phyloP scores from a whole-genome alignment of 1,284 basidiomycete genomes.

The Rhizoctonia solani region DNA sequence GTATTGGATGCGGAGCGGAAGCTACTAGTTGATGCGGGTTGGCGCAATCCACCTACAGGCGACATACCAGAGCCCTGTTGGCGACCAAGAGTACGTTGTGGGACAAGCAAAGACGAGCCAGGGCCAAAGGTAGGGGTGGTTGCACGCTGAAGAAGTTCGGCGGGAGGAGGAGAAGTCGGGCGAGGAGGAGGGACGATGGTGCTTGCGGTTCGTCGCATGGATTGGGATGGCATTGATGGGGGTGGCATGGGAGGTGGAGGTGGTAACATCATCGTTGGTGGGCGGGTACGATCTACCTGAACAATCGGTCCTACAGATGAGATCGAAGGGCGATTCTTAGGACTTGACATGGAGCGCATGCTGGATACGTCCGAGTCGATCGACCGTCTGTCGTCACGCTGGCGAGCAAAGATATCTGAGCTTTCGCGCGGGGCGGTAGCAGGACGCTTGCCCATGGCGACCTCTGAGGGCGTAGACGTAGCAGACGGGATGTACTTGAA shows the following conservation, averaged over 20 bases:
- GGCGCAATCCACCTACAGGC: constrained; percentile 64
- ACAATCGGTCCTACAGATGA: constrained; percentile 45
- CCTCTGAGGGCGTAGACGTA: constrained; percentile 40
- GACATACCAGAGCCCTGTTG: constrained; percentile 72
- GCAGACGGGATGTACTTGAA: constrained; percentile 74
- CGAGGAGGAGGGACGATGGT: constrained; percentile 69
- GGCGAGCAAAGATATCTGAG: constrained; percentile 46
- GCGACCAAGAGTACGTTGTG: constrained; percentile 53
- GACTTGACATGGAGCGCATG: constrained; percentile 24
- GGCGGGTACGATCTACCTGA: constrained; percentile 73
- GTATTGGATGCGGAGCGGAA: constrained; percentile 73
- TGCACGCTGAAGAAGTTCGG: constrained; percentile 84
- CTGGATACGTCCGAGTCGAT: constrained; percentile 56
- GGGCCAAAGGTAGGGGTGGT: constrained; percentile 75
- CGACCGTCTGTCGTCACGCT: constrained; percentile 51
- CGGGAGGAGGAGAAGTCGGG: constrained; percentile 85
- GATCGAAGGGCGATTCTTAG: constrained; percentile 47
- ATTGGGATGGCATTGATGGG: constrained; percentile 58
- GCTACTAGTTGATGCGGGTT: constrained; percentile 75
- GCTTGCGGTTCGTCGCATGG: constrained; percentile 46
- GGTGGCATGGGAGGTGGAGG: constrained; percentile 83
- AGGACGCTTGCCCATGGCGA: constrained; percentile 47
- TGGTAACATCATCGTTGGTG: constrained; percentile 83
- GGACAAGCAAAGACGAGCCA: constrained; percentile 53
- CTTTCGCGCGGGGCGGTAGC: constrained; percentile 53